phyloP scores from a whole-genome alignment of 345 rosid genomes.

The Salix udensis region DNA sequence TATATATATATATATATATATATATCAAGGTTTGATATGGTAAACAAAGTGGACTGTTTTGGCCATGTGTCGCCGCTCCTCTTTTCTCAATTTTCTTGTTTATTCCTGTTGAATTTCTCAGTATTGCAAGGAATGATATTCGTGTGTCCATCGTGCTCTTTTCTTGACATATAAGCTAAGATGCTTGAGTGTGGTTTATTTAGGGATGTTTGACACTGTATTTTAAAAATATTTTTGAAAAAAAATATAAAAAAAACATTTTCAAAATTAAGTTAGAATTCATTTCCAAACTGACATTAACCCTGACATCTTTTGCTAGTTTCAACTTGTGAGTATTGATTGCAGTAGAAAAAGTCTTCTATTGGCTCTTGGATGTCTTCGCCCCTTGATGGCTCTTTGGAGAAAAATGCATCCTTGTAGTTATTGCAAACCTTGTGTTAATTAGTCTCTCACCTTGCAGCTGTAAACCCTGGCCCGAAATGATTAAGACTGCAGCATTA shows the following conservation, averaged over 20 bases:
- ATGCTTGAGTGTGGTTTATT: not conserved
- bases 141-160: not conserved
- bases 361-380: not conserved
- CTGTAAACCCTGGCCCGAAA: not conserved
- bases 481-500: not conserved
- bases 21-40: constrained; percentile 14
- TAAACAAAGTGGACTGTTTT: not conserved
- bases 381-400: not conserved
- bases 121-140: not conserved
- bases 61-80: not conserved
- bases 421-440: not conserved
- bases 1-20: no score
- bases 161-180: not conserved
- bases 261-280: no score
- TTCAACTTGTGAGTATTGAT: not conserved
- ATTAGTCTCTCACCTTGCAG: not conserved
- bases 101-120: not conserved
- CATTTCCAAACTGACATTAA: no score
- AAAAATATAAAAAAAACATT: no score
- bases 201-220: no score
- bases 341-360: not conserved
- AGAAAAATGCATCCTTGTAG: not conserved
- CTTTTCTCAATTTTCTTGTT: not conserved
- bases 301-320: not conserved
- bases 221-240: no score